A percentile compares a stretch with the other conserved stretches of the same genome.
phyloP scores from a whole-genome alignment of 2,329 filamentous ascomycete genomes.

The Iodosphaeria phyllophila region DNA sequence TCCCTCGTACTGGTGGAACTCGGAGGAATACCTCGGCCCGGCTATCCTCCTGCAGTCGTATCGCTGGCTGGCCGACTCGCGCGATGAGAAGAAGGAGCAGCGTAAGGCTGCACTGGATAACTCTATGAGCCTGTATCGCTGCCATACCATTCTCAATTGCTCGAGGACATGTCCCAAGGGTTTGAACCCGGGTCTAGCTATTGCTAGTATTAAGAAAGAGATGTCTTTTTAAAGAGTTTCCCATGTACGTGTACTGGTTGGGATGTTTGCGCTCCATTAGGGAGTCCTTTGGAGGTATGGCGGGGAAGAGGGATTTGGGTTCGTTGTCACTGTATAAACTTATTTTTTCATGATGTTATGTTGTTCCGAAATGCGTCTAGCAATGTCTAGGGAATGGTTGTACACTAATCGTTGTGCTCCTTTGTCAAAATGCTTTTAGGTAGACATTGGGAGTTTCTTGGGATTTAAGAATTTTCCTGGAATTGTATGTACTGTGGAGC shows the following conservation, averaged over 20 bases:
- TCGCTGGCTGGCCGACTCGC: conserved; percentile 88
- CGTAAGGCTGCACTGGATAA: conserved; percentile 89
- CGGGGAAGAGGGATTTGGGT: not conserved
- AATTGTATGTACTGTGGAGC: no score
- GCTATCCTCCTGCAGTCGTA: conserved; percentile 95
- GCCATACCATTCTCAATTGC: conserved; percentile 99
- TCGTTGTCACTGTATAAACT: conserved; percentile 3
- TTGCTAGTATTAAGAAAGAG: conserved; percentile 97
- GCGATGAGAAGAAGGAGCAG: conserved; percentile 76
- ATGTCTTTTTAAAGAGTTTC: conserved; percentile 41
- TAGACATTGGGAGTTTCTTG: no score
- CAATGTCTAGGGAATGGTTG: conserved; percentile 3
- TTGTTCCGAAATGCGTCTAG: no score
- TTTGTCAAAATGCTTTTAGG: no score
- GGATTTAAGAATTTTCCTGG: no score
- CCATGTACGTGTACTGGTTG: not conserved
- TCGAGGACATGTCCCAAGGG: conserved; percentile 96
- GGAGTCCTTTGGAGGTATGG: not conserved
- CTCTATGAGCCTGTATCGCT: conserved; percentile 96
- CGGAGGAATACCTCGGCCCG: conserved; percentile 93
- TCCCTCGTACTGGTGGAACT: conserved; percentile 99
- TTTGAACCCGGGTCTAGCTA: conserved; percentile 83
- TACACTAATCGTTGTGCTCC: conserved; percentile 4
- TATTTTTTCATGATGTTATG: conserved; percentile 5
- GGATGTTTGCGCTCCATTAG: not conserved